phyloP scores from a whole-genome alignment of 257 asterid genomes.

The Primulina eburnea region DNA sequence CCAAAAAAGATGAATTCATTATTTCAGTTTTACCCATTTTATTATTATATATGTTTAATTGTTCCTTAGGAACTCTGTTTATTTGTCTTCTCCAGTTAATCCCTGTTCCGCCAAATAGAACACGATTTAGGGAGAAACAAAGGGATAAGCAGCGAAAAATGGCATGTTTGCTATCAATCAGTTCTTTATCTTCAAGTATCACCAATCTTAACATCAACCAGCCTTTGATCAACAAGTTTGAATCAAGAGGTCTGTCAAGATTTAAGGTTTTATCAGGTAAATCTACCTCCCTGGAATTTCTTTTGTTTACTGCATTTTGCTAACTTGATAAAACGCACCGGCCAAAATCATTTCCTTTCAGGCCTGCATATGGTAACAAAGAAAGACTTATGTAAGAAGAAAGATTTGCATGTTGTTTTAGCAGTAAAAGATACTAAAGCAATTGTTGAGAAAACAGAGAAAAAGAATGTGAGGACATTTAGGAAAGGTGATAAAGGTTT shows the following conservation, averaged over 20 bases:
- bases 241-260: constrained; percentile 31
- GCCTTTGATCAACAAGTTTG: constrained; percentile 25
- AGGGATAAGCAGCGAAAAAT: neutral
- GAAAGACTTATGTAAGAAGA: constrained; percentile 26
- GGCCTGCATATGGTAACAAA: constrained; percentile 34
- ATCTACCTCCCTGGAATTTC: constrained; percentile 9
- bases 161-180: constrained; percentile 41
- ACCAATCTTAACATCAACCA: constrained; percentile 30
- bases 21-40: neutral
- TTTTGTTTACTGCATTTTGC: constrained; percentile 16
- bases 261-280: constrained; percentile 50
- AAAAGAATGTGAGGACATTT: constrained; percentile 29
- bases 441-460: constrained; percentile 36
- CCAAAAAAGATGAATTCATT: too few relatives aligned
- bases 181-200: constrained; percentile 38
- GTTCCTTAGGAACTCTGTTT: neutral
- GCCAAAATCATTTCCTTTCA: constrained; percentile 25
- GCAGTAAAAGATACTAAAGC: constrained; percentile 46
- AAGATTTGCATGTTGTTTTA: constrained; percentile 23
- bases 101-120: neutral
- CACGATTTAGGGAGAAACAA: neutral
- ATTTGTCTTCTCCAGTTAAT: neutral
- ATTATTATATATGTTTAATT: too few relatives aligned
- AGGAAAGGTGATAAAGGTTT: constrained; percentile 47
- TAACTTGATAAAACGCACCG: constrained; percentile 14